Base-by-base conservation (phyloP, 2,329 filamentous ascomycete species). In the Paecilomyces dactylethromorphus region DNA sequence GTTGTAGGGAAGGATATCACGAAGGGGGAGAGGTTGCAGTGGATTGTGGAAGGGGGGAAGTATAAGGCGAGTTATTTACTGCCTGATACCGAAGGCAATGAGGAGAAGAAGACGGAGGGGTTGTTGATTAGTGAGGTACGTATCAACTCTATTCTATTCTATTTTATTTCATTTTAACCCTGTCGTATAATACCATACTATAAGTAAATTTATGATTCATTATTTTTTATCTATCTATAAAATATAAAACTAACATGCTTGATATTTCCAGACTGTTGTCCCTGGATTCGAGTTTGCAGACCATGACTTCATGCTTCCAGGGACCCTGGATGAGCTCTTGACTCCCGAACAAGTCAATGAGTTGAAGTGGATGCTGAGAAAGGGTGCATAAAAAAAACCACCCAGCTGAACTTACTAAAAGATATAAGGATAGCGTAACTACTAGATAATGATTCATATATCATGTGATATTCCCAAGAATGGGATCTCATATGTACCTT, bases 271-370 rank as follows among this genome's bases (percentile, higher is more conserved):
- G 76, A 87, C 84, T 0, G 86, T 88, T 1, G 79, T 88, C 7
- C 86, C 87, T 0, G 87, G 87, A 0, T 89, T 89, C 65, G 86
- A 88, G 66, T 88, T 79, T 64, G 78, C 76, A 59, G 86, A 89
- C 69, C 85, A 89, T 69, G 84, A 88, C 67, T 90, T 90, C 65
- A 76, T 90, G 65, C 78, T 76, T 4, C 69, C 68, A 13, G 76
- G 82, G 53, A 75, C 75, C 12, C 75, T 88, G 63, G 68, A 72
- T 49, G 72, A 79, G n/a, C 63, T 89, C 31, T 70, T 89, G 1
- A 78, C 79, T 0, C 66, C 78, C 22, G 78, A 83, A 29, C 77
- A 81, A 64, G 78, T 76, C 1, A 67, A 74, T 60, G 77, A 82
- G 65, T 66, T 88, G 65, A 60, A 60, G 21, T 73, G 70, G 70